A percentile compares a stretch with the other conserved stretches of the same genome.
Evolutionary conservation across 306 rosid species (phyloP).

Genomic region (Prunus campanulata): DNA sequence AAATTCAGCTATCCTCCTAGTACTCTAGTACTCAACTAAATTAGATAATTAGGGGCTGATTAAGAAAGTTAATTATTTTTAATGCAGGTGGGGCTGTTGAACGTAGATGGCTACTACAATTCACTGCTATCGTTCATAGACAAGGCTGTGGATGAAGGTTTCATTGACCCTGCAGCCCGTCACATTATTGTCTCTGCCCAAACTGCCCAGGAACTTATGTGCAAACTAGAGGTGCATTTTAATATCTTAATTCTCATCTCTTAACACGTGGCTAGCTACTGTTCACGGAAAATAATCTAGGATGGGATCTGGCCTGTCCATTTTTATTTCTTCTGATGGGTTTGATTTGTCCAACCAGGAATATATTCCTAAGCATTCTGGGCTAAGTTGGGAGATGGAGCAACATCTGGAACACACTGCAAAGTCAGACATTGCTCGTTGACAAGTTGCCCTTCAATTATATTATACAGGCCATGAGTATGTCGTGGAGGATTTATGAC

Average conservation of each 20-base stretch:
- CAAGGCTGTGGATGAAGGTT: constrained; percentile 95
- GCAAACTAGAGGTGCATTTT: constrained; percentile 75
- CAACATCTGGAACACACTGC: constrained; percentile 65
- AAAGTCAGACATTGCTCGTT: constrained; percentile 79
- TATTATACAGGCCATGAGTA: background rate
- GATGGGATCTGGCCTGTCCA: constrained; percentile 34
- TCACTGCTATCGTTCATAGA: constrained; percentile 85
- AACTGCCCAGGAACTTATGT: constrained; percentile 87
- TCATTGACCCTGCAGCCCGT: constrained; percentile 91
- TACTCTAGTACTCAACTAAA: background rate
- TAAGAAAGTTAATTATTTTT: background rate
- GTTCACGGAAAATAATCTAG: no score
- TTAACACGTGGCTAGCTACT: no score
- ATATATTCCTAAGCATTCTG: constrained; percentile 59
- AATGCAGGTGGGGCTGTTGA: constrained; percentile 83
- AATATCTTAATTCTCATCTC: no score
- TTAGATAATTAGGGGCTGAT: background rate
- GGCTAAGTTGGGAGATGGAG: constrained; percentile 89
- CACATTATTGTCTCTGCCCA: constrained; percentile 96
- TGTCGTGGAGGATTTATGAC: constrained; percentile 22
- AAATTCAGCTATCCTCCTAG: background rate
- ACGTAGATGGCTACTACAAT: constrained; percentile 94
- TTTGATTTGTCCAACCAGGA: constrained; percentile 47
- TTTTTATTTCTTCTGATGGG: background rate
- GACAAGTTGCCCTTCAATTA: constrained; percentile 20